Conservation (phyloP, 2,329 filamentous ascomycete species). For the Lachnellula cervina region DNA sequence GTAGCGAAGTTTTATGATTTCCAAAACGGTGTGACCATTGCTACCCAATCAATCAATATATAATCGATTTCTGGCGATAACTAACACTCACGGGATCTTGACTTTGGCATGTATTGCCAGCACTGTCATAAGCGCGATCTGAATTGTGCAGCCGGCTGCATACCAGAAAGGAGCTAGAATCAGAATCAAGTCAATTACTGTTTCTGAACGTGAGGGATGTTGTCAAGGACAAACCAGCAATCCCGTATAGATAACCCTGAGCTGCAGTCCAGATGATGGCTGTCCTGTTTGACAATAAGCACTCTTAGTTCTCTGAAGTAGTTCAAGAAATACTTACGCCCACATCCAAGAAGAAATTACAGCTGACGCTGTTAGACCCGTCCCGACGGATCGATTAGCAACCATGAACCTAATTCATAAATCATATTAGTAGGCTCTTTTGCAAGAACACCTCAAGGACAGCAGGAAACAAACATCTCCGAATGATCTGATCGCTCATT, state of each 20-base stretch:
- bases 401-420: conserved; percentile 89
- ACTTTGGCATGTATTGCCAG: conserved; percentile 59
- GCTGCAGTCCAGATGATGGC: not conserved
- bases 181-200: conserved; percentile 33
- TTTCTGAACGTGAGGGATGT: not conserved
- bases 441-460: conserved; percentile 16
- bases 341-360: conserved; percentile 89
- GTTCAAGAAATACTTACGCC: conserved; percentile 70
- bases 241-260: not conserved
- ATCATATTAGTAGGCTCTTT: conserved; percentile 67
- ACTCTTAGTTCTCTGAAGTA: conserved; percentile 47
- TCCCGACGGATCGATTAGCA: conserved; percentile 79
- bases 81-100: not conserved
- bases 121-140: conserved; percentile 81
- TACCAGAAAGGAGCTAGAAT: conserved; percentile 60
- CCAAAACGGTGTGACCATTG: conserved; percentile 67
- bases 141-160: conserved; percentile 64
- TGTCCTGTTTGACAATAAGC: not conserved
- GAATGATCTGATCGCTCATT: conserved; percentile 6
- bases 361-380: conserved; percentile 76
- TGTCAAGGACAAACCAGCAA: not conserved
- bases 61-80: not conserved
- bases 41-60: not conserved
- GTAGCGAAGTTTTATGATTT: conserved; percentile 75
- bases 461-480: conserved; percentile 14